Base-by-base conservation (phyloP, 1,139 yeast genomes). In the Lodderomyces jiufengensis region DNA sequence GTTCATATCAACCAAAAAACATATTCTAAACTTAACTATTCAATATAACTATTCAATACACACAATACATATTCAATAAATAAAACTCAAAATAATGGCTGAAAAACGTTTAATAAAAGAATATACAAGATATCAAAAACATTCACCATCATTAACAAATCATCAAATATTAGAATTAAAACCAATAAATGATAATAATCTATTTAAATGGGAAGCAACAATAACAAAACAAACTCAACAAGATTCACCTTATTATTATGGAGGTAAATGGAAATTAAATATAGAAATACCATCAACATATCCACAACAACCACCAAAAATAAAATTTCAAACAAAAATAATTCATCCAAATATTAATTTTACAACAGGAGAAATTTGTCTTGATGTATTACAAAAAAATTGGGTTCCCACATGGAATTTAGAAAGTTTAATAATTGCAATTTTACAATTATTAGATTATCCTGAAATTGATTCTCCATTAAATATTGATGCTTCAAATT, bases 401-500 rank as follows among this genome's bases (percentile, higher is more conserved):
- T 88, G 96, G 96, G 76, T 92, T 0, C 96, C 96, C 0, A 95
- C 95, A 2, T 88, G 95, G 95, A 80, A 84, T 29, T 55, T 88
- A 29, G 66, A 78, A 36, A 71, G 84, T 39, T 71, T 85, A n/a
- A 66, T 85, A 32, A 71, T 78, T 22, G 95, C 95, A 0, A 76
- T 87, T 1, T 63, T 82, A 38, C 71, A 80, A 52, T 69, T 88
- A 44, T 59, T 88, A 15, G 78, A 74, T 38, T 79, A 79, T 38
- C 95, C 95, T 0, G 95, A 84, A 52, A 92, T 95, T 0, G 84
- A 84, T 48, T 80, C 90, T 26, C 97, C 97, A 1, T 63, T 88
- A 33, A 86, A 88, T 52, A 72, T 88, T 20, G 97, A 88, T 54
- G 76, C 86, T 55, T 94, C 95, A n/a, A 85, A 83, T 50, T 57